Conservation (phyloP, 2,329 filamentous ascomycete species). For the Penicillium digitatum region DNA sequence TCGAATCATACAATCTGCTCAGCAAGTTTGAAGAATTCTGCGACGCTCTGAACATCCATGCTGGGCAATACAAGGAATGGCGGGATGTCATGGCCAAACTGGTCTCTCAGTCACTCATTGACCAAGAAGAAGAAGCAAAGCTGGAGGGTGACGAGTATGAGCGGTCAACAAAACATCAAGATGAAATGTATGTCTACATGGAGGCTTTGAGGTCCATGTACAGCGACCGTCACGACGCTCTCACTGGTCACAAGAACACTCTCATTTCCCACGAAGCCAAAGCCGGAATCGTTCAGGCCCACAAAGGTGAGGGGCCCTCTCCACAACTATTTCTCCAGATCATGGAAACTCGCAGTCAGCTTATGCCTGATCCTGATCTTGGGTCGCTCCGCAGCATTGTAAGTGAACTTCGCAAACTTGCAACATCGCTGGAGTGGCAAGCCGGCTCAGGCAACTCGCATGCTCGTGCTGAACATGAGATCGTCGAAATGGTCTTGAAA, state of each 20-base stretch:
- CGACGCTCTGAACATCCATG: slow-evolving; percentile 66
- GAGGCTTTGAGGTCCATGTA: slow-evolving; percentile 70
- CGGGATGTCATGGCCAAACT: slow-evolving; percentile 68
- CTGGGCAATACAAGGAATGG: slow-evolving; percentile 68
- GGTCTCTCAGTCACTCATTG: slow-evolving; percentile 70
- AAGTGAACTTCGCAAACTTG: slow-evolving; percentile 63
- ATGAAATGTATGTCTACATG: slow-evolving; percentile 83
- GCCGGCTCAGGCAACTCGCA: slow-evolving; percentile 52
- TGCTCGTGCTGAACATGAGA: slow-evolving; percentile 58
- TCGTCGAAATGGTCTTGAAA: slow-evolving; percentile 62
- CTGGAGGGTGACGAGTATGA: slow-evolving; percentile 87
- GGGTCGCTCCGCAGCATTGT: slow-evolving; percentile 69
- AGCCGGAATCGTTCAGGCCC: slow-evolving; percentile 58
- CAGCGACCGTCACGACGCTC: slow-evolving; percentile 70
- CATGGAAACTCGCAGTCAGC: slow-evolving; percentile 43
- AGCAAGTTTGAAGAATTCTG: slow-evolving; percentile 64
- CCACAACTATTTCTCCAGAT: slow-evolving; percentile 59
- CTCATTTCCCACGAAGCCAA: slow-evolving; percentile 71
- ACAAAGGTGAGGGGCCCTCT: slow-evolving; percentile 63
- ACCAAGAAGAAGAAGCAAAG: slow-evolving; percentile 72
- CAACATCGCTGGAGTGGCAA: slow-evolving; percentile 58
- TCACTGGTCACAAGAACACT: slow-evolving; percentile 73
- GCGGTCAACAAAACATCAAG: slow-evolving; percentile 79
- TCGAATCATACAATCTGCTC: slow-evolving; percentile 66
- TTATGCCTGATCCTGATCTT: slow-evolving; percentile 47